Percentiles rank a stretch among this genome's conserved stretches.
Evolutionary conservation across 768 basidiomycete species (phyloP).

Genomic region (Termitomyces sp.): DNA sequence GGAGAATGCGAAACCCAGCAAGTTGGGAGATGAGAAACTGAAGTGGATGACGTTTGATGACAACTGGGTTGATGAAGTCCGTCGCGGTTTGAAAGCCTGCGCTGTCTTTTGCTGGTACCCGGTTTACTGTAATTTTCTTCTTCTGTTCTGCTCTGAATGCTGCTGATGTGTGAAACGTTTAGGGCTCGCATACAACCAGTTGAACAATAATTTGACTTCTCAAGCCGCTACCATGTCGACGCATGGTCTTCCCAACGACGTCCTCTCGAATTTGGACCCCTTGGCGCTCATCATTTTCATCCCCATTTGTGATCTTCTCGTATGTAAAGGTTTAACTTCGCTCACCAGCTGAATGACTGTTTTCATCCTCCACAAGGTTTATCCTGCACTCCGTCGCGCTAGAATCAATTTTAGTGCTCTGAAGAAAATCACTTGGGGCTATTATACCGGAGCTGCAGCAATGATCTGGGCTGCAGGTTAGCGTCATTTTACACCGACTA

Average conservation of each 20-base stretch:
- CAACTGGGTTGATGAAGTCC: slow-evolving; percentile 72
- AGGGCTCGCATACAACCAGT: slow-evolving; percentile 77
- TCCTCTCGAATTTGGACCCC: slow-evolving; percentile 75
- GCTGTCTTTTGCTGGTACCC: slow-evolving; percentile 58
- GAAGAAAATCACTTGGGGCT: slow-evolving; percentile 55
- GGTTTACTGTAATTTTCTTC: slow-evolving; percentile 39
- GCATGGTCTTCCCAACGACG: slow-evolving; percentile 69
- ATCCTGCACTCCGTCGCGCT: slow-evolving; percentile 46
- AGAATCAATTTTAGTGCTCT: slow-evolving; percentile 54
- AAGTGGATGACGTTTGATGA: slow-evolving; percentile 78
- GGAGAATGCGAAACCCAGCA: slow-evolving; percentile 66
- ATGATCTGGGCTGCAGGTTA: slow-evolving; percentile 64
- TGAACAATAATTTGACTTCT: slow-evolving; percentile 74
- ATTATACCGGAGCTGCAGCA: slow-evolving; percentile 47
- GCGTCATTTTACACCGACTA: slow-evolving; percentile 6
- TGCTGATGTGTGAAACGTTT: background rate
- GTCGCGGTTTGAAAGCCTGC: slow-evolving; percentile 70
- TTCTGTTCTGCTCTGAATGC: background rate
- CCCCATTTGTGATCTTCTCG: slow-evolving; percentile 58
- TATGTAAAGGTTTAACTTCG: slow-evolving; percentile 14
- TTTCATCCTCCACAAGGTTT: slow-evolving; percentile 35
- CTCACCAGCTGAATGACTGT: no score
- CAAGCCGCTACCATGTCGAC: slow-evolving; percentile 75
- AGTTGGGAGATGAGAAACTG: slow-evolving; percentile 40
- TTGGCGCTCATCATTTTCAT: slow-evolving; percentile 71